phyloP scores from a whole-genome alignment of 164 flowering plant genomes.

The Liriodendron chinense region DNA sequence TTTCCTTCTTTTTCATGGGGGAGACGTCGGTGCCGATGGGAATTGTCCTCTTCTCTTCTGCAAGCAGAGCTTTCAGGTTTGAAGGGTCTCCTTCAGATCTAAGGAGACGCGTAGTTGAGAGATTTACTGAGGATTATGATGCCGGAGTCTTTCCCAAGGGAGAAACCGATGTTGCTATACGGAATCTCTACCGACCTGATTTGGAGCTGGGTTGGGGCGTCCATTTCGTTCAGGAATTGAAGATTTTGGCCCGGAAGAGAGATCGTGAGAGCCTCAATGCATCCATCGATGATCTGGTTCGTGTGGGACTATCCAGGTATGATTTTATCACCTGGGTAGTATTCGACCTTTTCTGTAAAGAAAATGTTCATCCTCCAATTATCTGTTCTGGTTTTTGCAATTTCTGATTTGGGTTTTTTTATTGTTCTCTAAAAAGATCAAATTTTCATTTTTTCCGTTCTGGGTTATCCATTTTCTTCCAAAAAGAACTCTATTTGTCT shows the following conservation, averaged over 20 bases:
- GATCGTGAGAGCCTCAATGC: constrained; percentile 8
- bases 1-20: constrained; percentile 20
- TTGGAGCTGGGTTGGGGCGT: constrained; percentile 21
- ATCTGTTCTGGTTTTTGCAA: not conserved
- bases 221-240: constrained; percentile 20
- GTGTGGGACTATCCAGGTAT: constrained; percentile 19
- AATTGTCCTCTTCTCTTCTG: constrained; percentile 22
- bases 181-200: constrained; percentile 18
- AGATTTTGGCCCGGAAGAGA: constrained; percentile 14
- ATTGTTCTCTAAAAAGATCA: not conserved
- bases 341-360: not conserved
- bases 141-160: constrained; percentile 4
- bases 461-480: too few species aligned
- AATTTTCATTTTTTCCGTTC: too few species aligned
- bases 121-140: constrained; percentile 15
- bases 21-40: constrained; percentile 24
- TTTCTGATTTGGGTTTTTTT: not conserved
- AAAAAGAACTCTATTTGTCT: too few species aligned
- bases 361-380: not conserved
- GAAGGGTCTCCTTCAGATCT: constrained; percentile 12
- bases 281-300: constrained; percentile 16
- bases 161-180: constrained; percentile 14
- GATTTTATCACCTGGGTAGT: not conserved
- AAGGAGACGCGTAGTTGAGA: constrained; percentile 11
- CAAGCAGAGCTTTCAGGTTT: constrained; percentile 10